These are phyloP conservation scores for Daldinia grandis DNA, from an alignment of 495 filamentous ascomycete species.

Conservation along the genomic window DNA sequence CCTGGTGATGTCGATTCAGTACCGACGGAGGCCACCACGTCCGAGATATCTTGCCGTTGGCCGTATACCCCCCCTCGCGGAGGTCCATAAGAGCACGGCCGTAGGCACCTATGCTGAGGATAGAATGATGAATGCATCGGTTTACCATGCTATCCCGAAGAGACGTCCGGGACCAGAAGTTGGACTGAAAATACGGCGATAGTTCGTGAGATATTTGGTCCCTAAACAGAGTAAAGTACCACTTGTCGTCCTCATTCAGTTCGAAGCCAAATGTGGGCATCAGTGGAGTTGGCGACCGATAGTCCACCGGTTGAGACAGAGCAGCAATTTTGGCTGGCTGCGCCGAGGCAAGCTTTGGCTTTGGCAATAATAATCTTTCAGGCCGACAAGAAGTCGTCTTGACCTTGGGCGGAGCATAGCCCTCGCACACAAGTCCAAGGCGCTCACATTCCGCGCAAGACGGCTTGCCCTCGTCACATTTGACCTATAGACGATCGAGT, in stretches of 20 bases:
- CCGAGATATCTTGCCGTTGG: conserved; percentile 3
- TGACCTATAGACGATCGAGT: conserved; percentile 30
- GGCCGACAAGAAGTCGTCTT: conserved; percentile 21
- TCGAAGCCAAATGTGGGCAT: conserved; percentile 37
- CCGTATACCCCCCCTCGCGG: conserved; percentile 19
- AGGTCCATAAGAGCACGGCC: conserved; percentile 39
- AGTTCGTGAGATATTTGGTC: conserved; percentile 34
- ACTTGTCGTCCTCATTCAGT: conserved; percentile 35
- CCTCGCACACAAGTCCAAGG: conserved; percentile 41
- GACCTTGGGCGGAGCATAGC: conserved; percentile 34
- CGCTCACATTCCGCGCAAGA: conserved; percentile 42
- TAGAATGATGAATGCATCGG: conserved; percentile 41
- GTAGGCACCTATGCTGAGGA: conserved; percentile 44
- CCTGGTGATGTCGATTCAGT: conserved; percentile 36
- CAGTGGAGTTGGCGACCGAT: conserved; percentile 1
- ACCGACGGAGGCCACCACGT: conserved; percentile 37
- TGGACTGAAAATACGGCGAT: conserved; percentile 32
- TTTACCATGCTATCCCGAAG: conserved; percentile 38
- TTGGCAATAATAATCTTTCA: conserved; percentile 36
- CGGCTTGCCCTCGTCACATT: conserved; percentile 43
- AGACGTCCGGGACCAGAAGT: conserved; percentile 36
- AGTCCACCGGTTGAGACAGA: conserved; percentile 12
- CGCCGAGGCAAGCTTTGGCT: conserved; percentile 33
- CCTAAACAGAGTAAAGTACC: conserved; percentile 40
- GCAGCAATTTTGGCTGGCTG: not conserved